Percentiles rank a stretch among this genome's conserved stretches.
These are phyloP conservation scores for Neonothopanus nambi DNA, from an alignment of 1,284 basidiomycete species.

Conservation along the genomic window DNA sequence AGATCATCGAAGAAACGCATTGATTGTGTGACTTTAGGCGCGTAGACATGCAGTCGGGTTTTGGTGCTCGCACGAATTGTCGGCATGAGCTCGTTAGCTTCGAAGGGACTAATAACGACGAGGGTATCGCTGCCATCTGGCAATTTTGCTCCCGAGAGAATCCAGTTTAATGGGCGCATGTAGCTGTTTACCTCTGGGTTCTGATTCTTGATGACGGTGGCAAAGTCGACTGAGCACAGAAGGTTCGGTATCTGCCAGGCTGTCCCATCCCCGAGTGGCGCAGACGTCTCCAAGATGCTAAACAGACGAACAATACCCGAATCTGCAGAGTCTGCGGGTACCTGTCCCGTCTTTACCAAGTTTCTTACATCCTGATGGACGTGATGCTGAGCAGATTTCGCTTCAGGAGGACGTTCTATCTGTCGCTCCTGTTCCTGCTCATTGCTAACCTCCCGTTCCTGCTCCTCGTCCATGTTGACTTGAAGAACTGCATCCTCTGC, in stretches of 20 bases:
- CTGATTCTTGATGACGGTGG: not conserved
- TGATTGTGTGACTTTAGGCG: not conserved
- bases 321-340: too few relatives aligned
- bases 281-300: too few relatives aligned
- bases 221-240: not conserved
- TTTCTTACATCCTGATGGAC: slow-evolving; percentile 14
- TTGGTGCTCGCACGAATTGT: not conserved
- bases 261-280: too few relatives aligned
- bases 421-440: too few relatives aligned
- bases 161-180: not conserved
- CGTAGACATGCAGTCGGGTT: not conserved
- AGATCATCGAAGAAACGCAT: not conserved
- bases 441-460: slow-evolving; percentile 46
- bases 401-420: slow-evolving; percentile 33
- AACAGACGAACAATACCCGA: too few relatives aligned
- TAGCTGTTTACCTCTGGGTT: too few relatives aligned
- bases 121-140: slow-evolving; percentile 1
- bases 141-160: not conserved
- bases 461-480: slow-evolving; percentile 40
- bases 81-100: not conserved
- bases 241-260: not conserved
- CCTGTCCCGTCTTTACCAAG: not conserved
- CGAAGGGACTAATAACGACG: not conserved
- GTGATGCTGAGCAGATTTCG: slow-evolving; percentile 22
- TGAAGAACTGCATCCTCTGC: slow-evolving; percentile 9